Percentiles rank a stretch among this genome's conserved stretches.
phyloP scores from a whole-genome alignment of 495 filamentous ascomycete genomes.

The Cudoniella acicularis region DNA sequence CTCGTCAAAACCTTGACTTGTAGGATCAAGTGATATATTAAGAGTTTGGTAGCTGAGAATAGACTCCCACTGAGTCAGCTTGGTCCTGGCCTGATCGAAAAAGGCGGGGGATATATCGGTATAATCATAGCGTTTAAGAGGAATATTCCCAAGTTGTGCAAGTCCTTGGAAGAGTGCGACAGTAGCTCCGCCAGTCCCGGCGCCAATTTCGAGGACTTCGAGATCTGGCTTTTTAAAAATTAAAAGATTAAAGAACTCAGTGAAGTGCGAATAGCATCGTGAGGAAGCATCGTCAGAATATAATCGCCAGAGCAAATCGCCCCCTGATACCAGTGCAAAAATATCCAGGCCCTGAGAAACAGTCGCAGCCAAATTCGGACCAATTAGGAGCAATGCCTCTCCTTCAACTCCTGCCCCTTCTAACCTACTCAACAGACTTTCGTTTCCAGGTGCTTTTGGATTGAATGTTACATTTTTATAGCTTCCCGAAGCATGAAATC shows the following conservation, averaged over 20 bases:
- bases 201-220: constrained; percentile 46
- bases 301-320: background rate
- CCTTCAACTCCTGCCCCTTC: too few species aligned
- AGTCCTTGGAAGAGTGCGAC: constrained; percentile 20
- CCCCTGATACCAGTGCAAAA: too few species aligned
- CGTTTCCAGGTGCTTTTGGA: too few species aligned
- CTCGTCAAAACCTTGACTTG: constrained; percentile 41
- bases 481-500: too few species aligned
- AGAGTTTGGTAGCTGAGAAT: constrained; percentile 27
- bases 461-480: too few species aligned
- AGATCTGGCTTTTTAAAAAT: constrained; percentile 35
- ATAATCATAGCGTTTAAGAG: constrained; percentile 33
- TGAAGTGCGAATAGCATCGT: background rate
- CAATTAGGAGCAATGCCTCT: too few species aligned
- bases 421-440: too few species aligned
- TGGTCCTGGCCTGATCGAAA: constrained; percentile 36
- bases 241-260: background rate
- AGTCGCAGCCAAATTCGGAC: too few species aligned
- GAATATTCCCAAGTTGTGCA: background rate
- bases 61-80: background rate
- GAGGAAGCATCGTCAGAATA: background rate
- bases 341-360: too few species aligned
- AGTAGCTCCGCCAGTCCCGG: constrained; percentile 35
- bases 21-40: constrained; percentile 42
- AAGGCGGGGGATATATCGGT: constrained; percentile 50